phyloP scores from a whole-genome alignment of 163 green algal species.

The Chlorella variabilis region DNA sequence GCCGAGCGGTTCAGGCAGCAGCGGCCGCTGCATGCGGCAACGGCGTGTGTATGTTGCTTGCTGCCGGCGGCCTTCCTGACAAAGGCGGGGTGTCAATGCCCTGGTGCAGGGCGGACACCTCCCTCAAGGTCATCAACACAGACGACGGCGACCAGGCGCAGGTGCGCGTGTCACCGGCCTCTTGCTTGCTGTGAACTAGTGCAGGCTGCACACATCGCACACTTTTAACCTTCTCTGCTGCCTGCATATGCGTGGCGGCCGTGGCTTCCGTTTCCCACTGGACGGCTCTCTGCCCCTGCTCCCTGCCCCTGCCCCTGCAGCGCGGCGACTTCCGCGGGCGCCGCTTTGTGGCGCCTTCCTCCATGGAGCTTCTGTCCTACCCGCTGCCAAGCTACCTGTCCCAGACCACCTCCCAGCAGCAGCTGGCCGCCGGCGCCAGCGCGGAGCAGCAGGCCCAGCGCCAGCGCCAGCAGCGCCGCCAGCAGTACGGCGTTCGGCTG shows the following conservation, averaged over 20 bases:
- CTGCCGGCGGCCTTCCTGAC: too few species aligned
- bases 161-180: neutral
- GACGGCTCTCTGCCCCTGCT: too few species aligned
- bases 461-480: slow-evolving; percentile 25
- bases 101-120: neutral
- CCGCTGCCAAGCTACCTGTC: slow-evolving; percentile 30
- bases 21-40: neutral
- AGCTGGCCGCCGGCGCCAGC: neutral
- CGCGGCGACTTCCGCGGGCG: neutral
- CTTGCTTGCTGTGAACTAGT: too few species aligned
- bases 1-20: neutral
- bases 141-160: neutral
- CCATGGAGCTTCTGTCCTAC: slow-evolving; percentile 72
- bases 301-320: neutral
- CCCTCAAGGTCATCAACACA: neutral
- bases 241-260: too few species aligned
- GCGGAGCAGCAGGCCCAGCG: neutral
- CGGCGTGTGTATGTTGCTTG: neutral
- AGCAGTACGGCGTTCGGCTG: slow-evolving; percentile 48
- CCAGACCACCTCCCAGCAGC: slow-evolving; percentile 1
- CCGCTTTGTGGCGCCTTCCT: slow-evolving; percentile 52
- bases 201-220: too few species aligned
- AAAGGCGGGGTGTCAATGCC: too few species aligned
- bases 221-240: too few species aligned
- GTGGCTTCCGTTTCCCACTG: too few species aligned